Conservation (phyloP, 139 green algal species). For the Limnomonas spitsbergensis region DNA sequence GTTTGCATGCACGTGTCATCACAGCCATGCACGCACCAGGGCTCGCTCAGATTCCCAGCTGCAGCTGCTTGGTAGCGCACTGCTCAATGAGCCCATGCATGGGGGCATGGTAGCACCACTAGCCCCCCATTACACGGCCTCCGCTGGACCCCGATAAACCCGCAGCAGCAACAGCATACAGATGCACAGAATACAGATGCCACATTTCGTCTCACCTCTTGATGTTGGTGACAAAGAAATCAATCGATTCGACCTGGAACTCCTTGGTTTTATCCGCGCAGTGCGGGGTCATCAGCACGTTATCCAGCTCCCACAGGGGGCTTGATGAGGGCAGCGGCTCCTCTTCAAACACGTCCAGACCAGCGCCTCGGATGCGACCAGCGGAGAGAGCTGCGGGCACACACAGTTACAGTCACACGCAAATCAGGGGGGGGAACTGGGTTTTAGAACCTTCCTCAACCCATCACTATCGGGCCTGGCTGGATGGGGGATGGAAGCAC, state of each 20-base stretch:
- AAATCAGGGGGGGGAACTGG: no score
- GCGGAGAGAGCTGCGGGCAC: not conserved
- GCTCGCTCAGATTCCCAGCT: no score
- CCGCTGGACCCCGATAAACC: not conserved
- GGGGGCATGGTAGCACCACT: not conserved
- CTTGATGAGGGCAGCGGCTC: slow-evolving; percentile 72
- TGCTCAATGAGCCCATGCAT: not conserved
- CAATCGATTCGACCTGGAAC: slow-evolving; percentile 44
- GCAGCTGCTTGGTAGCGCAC: no score
- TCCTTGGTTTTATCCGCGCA: slow-evolving; percentile 61
- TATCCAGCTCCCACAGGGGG: slow-evolving; percentile 70
- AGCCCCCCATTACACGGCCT: not conserved
- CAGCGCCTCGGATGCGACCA: slow-evolving; percentile 46
- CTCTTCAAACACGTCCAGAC: slow-evolving; percentile 72
- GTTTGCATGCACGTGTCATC: no score
- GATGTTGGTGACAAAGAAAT: slow-evolving; percentile 2
- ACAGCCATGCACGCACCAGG: no score
- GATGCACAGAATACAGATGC: not conserved
- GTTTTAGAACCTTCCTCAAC: no score
- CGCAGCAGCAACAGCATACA: not conserved
- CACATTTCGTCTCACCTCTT: not conserved
- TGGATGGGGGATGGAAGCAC: no score
- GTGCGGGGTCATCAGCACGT: slow-evolving; percentile 77
- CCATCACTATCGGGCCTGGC: no score
- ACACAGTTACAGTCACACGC: no score